Conservation (phyloP, 148 eudicot species). For the Camellia granthamiana region DNA sequence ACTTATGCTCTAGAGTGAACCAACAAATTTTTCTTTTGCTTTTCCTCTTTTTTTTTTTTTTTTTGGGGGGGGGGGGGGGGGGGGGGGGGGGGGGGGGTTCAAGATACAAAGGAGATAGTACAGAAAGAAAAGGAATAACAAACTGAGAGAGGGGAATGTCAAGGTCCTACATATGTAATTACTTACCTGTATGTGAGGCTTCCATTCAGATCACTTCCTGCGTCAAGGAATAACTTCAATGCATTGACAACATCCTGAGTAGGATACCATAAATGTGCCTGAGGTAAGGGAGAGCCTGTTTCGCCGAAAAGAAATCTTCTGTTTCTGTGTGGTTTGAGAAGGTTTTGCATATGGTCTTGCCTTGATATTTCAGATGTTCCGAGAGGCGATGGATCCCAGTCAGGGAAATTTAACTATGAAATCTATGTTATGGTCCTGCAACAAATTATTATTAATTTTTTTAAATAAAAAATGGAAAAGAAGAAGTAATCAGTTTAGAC, state of each 20-base stretch:
- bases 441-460: background rate
- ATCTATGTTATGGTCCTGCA: slow-evolving; percentile 91
- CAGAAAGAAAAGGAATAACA: background rate
- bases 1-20: background rate
- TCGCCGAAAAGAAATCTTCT: slow-evolving; percentile 52
- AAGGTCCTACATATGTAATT: background rate
- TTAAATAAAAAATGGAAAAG: background rate
- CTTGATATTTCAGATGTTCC: slow-evolving; percentile 20
- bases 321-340: slow-evolving; percentile 24
- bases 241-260: slow-evolving; percentile 61
- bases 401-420: slow-evolving; percentile 92
- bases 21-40: background rate
- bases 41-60: background rate
- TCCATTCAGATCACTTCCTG: slow-evolving; percentile 52
- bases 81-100: too few relatives aligned
- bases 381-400: slow-evolving; percentile 69
- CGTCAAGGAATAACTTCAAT: slow-evolving; percentile 73
- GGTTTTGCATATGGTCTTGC: slow-evolving; percentile 24
- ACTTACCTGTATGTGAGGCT: slow-evolving; percentile 83
- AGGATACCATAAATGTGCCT: slow-evolving; percentile 86
- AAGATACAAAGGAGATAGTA: background rate
- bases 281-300: slow-evolving; percentile 50
- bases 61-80: background rate
- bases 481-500: background rate
- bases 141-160: background rate